Evolutionary conservation across 805 yeast genomes (phyloP), one percentile per base, ranked within the genome.

Genomic region (Pichia californica): DNA sequence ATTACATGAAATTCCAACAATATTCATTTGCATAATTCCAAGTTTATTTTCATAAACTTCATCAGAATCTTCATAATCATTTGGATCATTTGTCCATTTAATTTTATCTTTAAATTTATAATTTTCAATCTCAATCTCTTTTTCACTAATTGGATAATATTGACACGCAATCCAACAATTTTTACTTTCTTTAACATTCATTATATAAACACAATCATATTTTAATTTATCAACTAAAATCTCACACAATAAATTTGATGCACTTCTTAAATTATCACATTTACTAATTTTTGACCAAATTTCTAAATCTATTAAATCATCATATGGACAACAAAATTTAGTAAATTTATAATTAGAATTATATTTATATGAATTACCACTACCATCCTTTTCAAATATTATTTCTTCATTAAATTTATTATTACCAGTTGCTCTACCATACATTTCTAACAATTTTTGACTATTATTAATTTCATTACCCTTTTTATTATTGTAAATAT

Each of bases 321-420:
- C 64, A 19, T 52, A 52, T 23, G 59, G 51, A 1, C 53, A 38
- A 27, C 55, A 57, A 20, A 52, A 57, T 40, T 65, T 63, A 38
- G 66, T 61, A 50, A 71, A 69, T 45, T 73, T 61, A 42, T 76
- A 67, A 44, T 64, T 69, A 37, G 66, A 64, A 50, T 73, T 73
- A 43, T 68, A 79, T 3, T 69, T 64, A 51, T 78, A 79, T n/a
- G 80, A 73, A 14, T 73, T 71, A 14, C 84, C 85, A 6, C 83
- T 75, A 0, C 83, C 83, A 59, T 79, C 84, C 47, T 71, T 72
- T 50, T 79, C 85, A 56, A 75, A 78, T 1, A 77, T 71, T 2
- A 49, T 49, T 10, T 76, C 65, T n/a, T 53, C 33, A 23, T 34
- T 49, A 28, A 39, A 10, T 51, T 50, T 23, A 47, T 50, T 63